phyloP scores from a whole-genome alignment of 2,329 filamentous ascomycete genomes.

The Claviceps sp. region DNA sequence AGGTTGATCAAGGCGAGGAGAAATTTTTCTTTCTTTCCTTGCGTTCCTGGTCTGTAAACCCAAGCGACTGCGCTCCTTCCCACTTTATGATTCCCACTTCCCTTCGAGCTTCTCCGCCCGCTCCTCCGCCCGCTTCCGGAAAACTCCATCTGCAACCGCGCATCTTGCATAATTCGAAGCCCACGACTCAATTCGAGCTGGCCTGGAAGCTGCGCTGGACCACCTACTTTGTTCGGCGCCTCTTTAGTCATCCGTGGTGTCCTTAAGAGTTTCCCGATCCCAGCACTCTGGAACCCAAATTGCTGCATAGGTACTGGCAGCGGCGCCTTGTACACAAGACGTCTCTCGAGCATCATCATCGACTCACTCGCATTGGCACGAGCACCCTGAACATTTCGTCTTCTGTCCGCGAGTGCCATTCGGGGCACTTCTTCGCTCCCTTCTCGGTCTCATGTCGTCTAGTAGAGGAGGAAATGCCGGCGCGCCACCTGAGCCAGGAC shows the following conservation, averaged over 20 bases:
- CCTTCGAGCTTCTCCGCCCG: neutral
- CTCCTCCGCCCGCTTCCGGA: constrained; percentile 11
- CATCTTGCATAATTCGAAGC: constrained; percentile 27
- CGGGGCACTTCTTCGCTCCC: constrained; percentile 26
- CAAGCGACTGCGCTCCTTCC: neutral
- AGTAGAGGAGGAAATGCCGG: constrained; percentile 25
- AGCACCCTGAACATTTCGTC: constrained; percentile 32
- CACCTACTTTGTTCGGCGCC: constrained; percentile 48
- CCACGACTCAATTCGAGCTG: constrained; percentile 46
- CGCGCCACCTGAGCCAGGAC: constrained; percentile 34
- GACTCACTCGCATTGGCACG: constrained; percentile 55
- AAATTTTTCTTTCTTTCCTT: neutral
- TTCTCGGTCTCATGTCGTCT: constrained; percentile 33
- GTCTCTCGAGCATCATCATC: constrained; percentile 60
- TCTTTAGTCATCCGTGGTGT: constrained; percentile 26
- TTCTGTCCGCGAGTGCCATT: constrained; percentile 41
- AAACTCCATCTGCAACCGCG: constrained; percentile 31
- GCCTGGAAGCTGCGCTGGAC: constrained; percentile 42
- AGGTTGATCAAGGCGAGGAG: neutral
- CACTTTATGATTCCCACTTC: neutral
- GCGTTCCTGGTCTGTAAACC: neutral
- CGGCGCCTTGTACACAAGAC: constrained; percentile 40
- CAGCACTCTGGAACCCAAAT: constrained; percentile 31
- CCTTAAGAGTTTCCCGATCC: constrained; percentile 29
- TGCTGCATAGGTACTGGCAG: constrained; percentile 24